Evolutionary conservation across 176 grass and related monocot genomes (phyloP).

Genomic region (Triticum dicoccoides): DNA sequence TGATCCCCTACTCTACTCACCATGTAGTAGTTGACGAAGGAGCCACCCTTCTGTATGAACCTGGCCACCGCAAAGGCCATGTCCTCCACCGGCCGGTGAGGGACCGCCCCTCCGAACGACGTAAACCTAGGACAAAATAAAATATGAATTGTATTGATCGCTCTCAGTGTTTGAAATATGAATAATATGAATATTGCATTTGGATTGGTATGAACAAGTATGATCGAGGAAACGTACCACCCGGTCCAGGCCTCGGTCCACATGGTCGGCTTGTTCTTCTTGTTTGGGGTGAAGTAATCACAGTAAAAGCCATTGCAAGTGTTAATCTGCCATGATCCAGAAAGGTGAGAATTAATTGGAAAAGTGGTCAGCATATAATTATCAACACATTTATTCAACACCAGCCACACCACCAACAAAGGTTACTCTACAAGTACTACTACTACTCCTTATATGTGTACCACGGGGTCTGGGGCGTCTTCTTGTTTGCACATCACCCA

Average conservation of each 20-base stretch:
- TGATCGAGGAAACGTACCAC: conserved; percentile 49
- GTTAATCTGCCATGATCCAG: conserved; percentile 59
- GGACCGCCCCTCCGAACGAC: conserved; percentile 69
- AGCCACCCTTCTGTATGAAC: conserved; percentile 94
- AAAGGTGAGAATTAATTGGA: neutral
- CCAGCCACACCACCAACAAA: conserved; percentile 8
- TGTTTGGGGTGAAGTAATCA: conserved; percentile 83
- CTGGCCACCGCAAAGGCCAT: conserved; percentile 75
- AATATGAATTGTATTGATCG: neutral
- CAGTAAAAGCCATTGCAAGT: conserved; percentile 97
- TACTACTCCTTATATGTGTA: conserved; percentile 12
- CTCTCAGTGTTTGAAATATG: neutral
- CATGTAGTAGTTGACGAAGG: conserved; percentile 98
- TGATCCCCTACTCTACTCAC: conserved; percentile 35
- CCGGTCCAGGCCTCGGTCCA: conserved; percentile 98
- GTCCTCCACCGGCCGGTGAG: conserved; percentile 79
- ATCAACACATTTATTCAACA: conserved; percentile 10
- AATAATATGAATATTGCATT: neutral
- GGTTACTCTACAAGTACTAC: neutral
- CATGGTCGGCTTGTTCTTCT: conserved; percentile 65
- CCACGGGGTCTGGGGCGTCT: conserved; percentile 90
- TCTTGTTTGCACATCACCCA: conserved; percentile 99
- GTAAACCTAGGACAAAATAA: conserved; percentile 57
- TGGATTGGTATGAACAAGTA: neutral
- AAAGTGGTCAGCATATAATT: neutral